A percentile compares a stretch with the other conserved stretches of the same genome.
Evolutionary conservation across 192 early-diverging fungal species (phyloP).

Genomic region (Funneliformis geosporum): DNA sequence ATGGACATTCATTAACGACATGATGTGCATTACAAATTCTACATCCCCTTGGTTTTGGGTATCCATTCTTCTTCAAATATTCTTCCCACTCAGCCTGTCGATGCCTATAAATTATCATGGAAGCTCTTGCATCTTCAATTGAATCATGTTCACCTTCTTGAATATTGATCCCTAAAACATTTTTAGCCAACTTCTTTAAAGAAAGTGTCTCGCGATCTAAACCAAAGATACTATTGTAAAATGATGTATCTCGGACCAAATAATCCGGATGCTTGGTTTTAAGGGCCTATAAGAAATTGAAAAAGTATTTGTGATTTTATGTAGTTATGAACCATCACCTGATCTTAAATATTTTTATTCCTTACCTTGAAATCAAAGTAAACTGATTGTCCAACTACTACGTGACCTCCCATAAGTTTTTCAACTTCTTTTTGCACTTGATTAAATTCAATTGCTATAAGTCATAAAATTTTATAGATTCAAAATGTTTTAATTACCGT

Average conservation of each 20-base stretch:
- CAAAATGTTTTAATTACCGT: too few species aligned
- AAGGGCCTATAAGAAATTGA: conserved; percentile 35
- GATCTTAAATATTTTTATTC: not conserved
- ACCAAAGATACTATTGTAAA: conserved; percentile 50
- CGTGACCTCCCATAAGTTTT: conserved; percentile 62
- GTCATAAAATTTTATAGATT: not conserved
- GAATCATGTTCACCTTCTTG: conserved; percentile 74
- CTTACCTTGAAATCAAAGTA: conserved; percentile 64
- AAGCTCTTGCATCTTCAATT: not conserved
- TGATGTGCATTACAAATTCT: not conserved
- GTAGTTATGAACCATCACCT: too few species aligned
- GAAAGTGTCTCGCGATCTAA: conserved; percentile 37
- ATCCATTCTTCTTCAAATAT: not conserved
- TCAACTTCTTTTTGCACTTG: conserved; percentile 66
- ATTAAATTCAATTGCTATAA: conserved; percentile 52
- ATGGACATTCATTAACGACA: not conserved
- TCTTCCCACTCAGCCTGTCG: not conserved
- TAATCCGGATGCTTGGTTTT: conserved; percentile 62
- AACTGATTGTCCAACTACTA: conserved; percentile 76
- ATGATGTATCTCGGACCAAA: conserved; percentile 62
- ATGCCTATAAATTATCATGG: not conserved
- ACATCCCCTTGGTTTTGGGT: not conserved
- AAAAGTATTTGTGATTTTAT: too few species aligned
- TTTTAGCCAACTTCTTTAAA: conserved; percentile 64
- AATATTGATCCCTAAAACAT: conserved; percentile 63